These are phyloP conservation scores for Nicotiana undulata DNA, from an alignment of 257 asterid genomes.

Conservation along the genomic window DNA sequence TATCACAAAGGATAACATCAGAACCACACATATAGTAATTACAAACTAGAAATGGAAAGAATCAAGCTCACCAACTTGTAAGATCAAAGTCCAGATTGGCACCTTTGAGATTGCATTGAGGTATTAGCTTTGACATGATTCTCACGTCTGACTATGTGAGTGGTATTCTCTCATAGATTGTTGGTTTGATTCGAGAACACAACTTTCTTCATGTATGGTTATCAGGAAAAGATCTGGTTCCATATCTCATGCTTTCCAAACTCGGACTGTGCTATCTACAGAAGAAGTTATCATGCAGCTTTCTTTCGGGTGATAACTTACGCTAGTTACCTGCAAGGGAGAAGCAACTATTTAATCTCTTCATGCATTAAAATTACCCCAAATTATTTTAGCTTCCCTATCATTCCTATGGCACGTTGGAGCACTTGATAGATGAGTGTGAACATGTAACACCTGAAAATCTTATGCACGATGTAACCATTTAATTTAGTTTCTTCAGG, in stretches of 20 bases:
- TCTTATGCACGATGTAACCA: neutral
- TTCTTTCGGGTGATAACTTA: conserved; percentile 87
- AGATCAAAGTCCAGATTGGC: neutral
- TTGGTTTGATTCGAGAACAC: neutral
- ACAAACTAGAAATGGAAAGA: neutral
- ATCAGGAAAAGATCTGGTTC: neutral
- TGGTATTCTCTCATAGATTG: neutral
- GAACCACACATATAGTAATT: neutral
- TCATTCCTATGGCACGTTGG: neutral
- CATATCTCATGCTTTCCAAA: conserved; percentile 66
- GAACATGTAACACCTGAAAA: neutral
- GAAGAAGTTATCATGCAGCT: conserved; percentile 84
- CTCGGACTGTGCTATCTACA: conserved; percentile 80
- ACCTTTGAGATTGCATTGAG: neutral
- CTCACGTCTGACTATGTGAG: neutral
- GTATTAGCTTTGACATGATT: neutral
- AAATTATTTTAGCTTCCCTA: neutral
- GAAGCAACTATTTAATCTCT: neutral
- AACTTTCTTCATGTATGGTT: neutral
- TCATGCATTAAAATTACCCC: neutral
- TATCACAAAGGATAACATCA: neutral
- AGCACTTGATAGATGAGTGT: neutral
- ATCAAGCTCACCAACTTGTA: neutral
- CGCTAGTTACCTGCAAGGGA: conserved; percentile 74
- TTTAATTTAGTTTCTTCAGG: neutral